Evolutionary conservation across 768 basidiomycete genomes (phyloP).

Genomic region (Amanita phalloides): DNA sequence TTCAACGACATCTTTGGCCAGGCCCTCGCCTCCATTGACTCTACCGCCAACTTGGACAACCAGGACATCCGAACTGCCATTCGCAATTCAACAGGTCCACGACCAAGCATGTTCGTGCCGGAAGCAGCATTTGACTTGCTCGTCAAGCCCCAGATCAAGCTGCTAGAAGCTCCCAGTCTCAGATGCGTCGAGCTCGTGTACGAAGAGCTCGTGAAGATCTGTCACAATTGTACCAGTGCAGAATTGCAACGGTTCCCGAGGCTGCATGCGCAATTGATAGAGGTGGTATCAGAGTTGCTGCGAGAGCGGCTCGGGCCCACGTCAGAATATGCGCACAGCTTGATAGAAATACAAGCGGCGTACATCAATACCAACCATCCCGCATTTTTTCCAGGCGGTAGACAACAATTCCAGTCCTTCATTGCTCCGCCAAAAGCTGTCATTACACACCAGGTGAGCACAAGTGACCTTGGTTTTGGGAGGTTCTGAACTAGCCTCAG

Average conservation of each 20-base stretch:
- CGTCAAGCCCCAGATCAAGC: conserved; percentile 96
- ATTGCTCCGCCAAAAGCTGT: conserved; percentile 28
- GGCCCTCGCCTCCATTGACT: conserved; percentile 82
- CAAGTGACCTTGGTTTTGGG: neutral
- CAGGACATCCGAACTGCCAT: conserved; percentile 98
- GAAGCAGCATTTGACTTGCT: conserved; percentile 95
- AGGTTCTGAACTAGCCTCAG: conserved; percentile 23
- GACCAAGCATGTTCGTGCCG: conserved; percentile 94
- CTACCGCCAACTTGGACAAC: conserved; percentile 82
- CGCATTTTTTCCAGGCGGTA: conserved; percentile 77
- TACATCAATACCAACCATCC: conserved; percentile 99
- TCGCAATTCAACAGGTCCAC: conserved; percentile 93
- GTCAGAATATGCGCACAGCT: conserved; percentile 89
- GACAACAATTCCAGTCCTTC: conserved; percentile 29
- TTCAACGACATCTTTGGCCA: conserved; percentile 98
- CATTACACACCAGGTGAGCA: conserved; percentile 43
- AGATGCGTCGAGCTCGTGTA: conserved; percentile 97
- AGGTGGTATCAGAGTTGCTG: conserved; percentile 92
- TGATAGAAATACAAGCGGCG: conserved; percentile 95
- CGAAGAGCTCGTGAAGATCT: conserved; percentile 98
- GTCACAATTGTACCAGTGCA: conserved; percentile 91
- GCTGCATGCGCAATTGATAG: conserved; percentile 87
- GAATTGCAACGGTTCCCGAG: conserved; percentile 94
- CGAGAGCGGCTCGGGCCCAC: conserved; percentile 94
- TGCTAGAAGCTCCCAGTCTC: conserved; percentile 88